Conservation (phyloP, 768 basidiomycete genomes). For the Mycena pura region DNA sequence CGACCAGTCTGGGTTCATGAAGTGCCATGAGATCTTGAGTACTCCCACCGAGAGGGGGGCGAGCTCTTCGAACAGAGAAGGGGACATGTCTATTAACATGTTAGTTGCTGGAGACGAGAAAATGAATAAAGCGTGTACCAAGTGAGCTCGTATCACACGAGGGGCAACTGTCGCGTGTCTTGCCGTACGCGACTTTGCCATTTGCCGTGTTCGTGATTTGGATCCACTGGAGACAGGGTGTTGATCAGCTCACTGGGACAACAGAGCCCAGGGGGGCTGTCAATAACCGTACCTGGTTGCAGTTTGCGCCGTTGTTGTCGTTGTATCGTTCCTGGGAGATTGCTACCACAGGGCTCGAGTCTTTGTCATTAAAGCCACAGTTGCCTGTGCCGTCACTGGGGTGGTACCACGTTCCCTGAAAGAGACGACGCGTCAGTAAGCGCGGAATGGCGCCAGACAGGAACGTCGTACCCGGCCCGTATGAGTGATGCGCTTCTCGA, state of each 20-base stretch:
- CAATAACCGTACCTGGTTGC: slow-evolving; percentile 63
- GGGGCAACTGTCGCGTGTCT: slow-evolving; percentile 64
- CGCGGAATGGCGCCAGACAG: background rate
- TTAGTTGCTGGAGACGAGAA: no score
- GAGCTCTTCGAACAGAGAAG: slow-evolving; percentile 61
- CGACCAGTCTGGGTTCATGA: slow-evolving; percentile 53
- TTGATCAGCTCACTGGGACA: no score
- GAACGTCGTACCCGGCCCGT: slow-evolving; percentile 59
- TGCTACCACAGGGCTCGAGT: slow-evolving; percentile 66
- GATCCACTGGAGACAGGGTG: no score
- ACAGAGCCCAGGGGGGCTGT: no score
- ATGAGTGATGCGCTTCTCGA: slow-evolving; percentile 61
- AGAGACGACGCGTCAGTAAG: slow-evolving; percentile 18
- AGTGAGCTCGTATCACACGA: slow-evolving; percentile 59
- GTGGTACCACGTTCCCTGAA: slow-evolving; percentile 73
- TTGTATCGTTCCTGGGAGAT: slow-evolving; percentile 62
- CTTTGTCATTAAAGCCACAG: slow-evolving; percentile 60
- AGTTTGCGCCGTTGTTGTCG: slow-evolving; percentile 56
- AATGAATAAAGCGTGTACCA: slow-evolving; percentile 47
- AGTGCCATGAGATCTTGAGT: slow-evolving; percentile 65
- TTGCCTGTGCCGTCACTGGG: slow-evolving; percentile 52
- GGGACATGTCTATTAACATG: slow-evolving; percentile 72
- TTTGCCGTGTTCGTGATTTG: slow-evolving; percentile 65
- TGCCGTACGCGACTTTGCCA: slow-evolving; percentile 55
- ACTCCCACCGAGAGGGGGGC: slow-evolving; percentile 55